A percentile compares a stretch with the other conserved stretches of the same genome.
Evolutionary conservation across 2,329 filamentous ascomycete genomes (phyloP).

Genomic region (Fusarium sp.): DNA sequence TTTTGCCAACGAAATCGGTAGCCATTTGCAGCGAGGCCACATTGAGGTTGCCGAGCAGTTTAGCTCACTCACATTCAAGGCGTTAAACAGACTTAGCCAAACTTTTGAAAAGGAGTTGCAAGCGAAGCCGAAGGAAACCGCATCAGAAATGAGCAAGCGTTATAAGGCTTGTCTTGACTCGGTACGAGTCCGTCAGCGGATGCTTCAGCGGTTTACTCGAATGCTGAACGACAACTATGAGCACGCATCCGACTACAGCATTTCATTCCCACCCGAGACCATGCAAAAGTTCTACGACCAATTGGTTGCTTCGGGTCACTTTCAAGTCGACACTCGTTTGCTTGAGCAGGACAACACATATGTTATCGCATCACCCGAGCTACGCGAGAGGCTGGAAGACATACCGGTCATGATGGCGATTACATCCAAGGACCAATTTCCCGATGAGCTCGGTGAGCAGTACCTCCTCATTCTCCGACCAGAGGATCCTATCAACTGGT

Average conservation of each 20-base stretch:
- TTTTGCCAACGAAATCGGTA: slow-evolving; percentile 93
- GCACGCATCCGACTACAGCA: slow-evolving; percentile 94
- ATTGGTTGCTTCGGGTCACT: slow-evolving; percentile 85
- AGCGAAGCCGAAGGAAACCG: slow-evolving; percentile 83
- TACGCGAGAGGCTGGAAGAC: slow-evolving; percentile 81
- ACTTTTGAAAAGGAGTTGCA: slow-evolving; percentile 95
- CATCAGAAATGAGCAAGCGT: slow-evolving; percentile 92
- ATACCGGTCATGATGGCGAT: slow-evolving; percentile 88
- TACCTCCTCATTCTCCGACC: slow-evolving; percentile 89
- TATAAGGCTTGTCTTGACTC: slow-evolving; percentile 97
- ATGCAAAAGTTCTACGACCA: slow-evolving; percentile 84
- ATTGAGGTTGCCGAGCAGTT: slow-evolving; percentile 99
- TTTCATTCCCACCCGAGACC: slow-evolving; percentile 75
- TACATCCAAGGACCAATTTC: slow-evolving; percentile 65
- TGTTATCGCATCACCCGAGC: slow-evolving; percentile 84
- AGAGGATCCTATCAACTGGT: slow-evolving; percentile 83
- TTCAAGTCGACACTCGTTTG: slow-evolving; percentile 80
- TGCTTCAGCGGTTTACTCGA: slow-evolving; percentile 94
- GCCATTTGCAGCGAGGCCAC: slow-evolving; percentile 91
- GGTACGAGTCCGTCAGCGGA: slow-evolving; percentile 93
- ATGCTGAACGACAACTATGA: slow-evolving; percentile 94
- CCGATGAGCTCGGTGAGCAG: slow-evolving; percentile 77
- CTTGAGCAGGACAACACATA: slow-evolving; percentile 82
- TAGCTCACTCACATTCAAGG: slow-evolving; percentile 92
- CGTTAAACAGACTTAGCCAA: slow-evolving; percentile 85